phyloP scores from a whole-genome alignment of 495 filamentous ascomycete species.

The Penicillium robsamsonii region DNA sequence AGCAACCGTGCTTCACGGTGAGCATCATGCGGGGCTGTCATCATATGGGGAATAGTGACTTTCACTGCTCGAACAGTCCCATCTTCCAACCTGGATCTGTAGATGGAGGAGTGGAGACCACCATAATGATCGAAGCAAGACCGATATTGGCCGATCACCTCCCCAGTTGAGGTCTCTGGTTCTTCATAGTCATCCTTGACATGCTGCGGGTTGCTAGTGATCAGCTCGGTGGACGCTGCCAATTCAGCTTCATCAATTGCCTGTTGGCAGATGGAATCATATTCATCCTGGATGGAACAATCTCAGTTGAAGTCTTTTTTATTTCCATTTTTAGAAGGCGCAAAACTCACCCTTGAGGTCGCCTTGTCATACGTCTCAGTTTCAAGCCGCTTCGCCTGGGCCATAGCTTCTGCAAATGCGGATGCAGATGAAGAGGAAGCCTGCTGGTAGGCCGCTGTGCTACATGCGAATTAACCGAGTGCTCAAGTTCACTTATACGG shows the following conservation, averaged over 20 bases:
- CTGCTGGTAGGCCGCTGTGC: slow-evolving; percentile 46
- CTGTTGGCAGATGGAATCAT: slow-evolving; percentile 43
- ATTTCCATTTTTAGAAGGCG: not conserved
- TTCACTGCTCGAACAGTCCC: slow-evolving; percentile 70
- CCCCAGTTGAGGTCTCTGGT: slow-evolving; percentile 24
- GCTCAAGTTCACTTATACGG: not conserved
- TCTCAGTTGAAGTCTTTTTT: not conserved
- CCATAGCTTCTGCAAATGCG: slow-evolving; percentile 43
- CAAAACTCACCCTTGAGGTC: slow-evolving; percentile 36
- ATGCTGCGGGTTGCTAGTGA: slow-evolving; percentile 22
- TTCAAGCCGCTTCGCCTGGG: slow-evolving; percentile 40
- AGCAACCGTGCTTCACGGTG: slow-evolving; percentile 75
- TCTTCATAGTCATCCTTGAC: slow-evolving; percentile 13
- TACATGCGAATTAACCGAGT: slow-evolving; percentile 25
- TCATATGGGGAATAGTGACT: slow-evolving; percentile 70
- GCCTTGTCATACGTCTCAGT: slow-evolving; percentile 42
- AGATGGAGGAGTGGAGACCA: slow-evolving; percentile 83
- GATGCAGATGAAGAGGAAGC: slow-evolving; percentile 35
- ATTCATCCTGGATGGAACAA: slow-evolving; percentile 41
- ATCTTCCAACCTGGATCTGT: slow-evolving; percentile 50
- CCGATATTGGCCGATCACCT: slow-evolving; percentile 66
- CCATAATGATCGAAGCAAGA: slow-evolving; percentile 67
- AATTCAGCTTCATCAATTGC: slow-evolving; percentile 40
- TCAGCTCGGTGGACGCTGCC: slow-evolving; percentile 16
- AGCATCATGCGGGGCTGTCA: slow-evolving; percentile 77